A percentile compares a stretch with the other conserved stretches of the same genome.
These are phyloP conservation scores for Crithidia mellificae DNA, from an alignment of 208 protist genomes.

Conservation along the genomic window DNA sequence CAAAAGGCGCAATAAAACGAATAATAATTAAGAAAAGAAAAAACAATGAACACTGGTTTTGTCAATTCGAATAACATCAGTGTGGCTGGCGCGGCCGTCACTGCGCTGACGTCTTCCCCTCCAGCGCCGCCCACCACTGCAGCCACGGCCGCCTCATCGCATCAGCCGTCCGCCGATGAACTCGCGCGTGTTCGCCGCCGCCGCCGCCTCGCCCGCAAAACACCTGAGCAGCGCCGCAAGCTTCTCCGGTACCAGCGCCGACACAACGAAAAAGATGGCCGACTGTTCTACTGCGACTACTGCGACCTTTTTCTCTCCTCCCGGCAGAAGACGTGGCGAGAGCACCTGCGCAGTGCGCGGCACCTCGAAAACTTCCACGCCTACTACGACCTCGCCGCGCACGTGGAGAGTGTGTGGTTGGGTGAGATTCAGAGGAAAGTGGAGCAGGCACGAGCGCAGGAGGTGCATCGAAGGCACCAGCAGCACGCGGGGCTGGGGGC, in stretches of 20 bases:
- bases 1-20: no score
- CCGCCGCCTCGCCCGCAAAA: constrained; percentile 47
- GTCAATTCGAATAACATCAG: no score
- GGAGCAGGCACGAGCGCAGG: constrained; percentile 28
- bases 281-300: constrained; percentile 85
- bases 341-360: constrained; percentile 55
- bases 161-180: constrained; percentile 40
- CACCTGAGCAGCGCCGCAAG: constrained; percentile 59
- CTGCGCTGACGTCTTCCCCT: no score
- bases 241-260: constrained; percentile 67
- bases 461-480: constrained; percentile 38
- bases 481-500: constrained; percentile 33
- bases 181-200: constrained; percentile 38
- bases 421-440: constrained; percentile 46
- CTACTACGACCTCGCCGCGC: constrained; percentile 65
- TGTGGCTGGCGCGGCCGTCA: no score
- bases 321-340: constrained; percentile 38
- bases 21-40: no score
- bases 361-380: constrained; percentile 70
- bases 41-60: no score
- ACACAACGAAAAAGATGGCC: constrained; percentile 83
- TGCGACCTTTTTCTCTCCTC: constrained; percentile 84
- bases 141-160: not conserved
- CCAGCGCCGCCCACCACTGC: not conserved
- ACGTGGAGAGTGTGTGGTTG: constrained; percentile 62